Conservation (phyloP, 2,329 filamentous ascomycete genomes). For the Verticillium nonalfalfae region DNA sequence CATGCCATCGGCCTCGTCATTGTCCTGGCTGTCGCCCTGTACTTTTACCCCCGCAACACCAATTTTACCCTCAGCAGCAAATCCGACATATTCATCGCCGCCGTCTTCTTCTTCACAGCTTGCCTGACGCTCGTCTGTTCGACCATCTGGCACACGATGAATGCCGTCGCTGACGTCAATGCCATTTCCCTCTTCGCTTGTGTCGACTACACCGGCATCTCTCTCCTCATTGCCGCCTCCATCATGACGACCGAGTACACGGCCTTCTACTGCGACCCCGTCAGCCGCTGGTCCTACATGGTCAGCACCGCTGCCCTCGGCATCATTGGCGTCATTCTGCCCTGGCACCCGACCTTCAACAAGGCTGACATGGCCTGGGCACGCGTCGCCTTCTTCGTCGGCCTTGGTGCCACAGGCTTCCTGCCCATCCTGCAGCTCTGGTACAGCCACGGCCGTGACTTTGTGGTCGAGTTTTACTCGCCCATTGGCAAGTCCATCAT, state of each 20-base stretch:
- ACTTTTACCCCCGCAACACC: conserved; percentile 84
- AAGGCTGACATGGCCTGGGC: conserved; percentile 86
- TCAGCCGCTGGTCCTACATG: conserved; percentile 84
- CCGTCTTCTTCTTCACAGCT: conserved; percentile 92
- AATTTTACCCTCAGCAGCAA: conserved; percentile 86
- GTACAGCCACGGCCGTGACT: conserved; percentile 67
- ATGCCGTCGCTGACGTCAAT: conserved; percentile 83
- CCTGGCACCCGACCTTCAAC: conserved; percentile 96
- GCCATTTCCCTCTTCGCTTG: conserved; percentile 94
- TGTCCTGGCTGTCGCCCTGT: conserved; percentile 84
- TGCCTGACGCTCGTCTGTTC: conserved; percentile 93
- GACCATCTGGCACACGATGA: conserved; percentile 98
- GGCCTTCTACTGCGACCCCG: conserved; percentile 94
- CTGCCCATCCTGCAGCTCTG: conserved; percentile 81
- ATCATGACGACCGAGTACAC: conserved; percentile 99
- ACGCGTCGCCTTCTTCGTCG: conserved; percentile 85
- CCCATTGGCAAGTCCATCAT: conserved; percentile 77
- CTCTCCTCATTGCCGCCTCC: conserved; percentile 85
- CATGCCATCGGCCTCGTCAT: conserved; percentile 85
- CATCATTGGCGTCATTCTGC: conserved; percentile 80
- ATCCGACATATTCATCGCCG: conserved; percentile 83
- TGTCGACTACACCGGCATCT: conserved; percentile 97
- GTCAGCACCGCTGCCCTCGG: conserved; percentile 73
- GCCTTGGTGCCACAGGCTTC: conserved; percentile 81
- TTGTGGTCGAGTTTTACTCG: conserved; percentile 85